phyloP scores from a whole-genome alignment of 441 rosid genomes.

The Populus hybrid region DNA sequence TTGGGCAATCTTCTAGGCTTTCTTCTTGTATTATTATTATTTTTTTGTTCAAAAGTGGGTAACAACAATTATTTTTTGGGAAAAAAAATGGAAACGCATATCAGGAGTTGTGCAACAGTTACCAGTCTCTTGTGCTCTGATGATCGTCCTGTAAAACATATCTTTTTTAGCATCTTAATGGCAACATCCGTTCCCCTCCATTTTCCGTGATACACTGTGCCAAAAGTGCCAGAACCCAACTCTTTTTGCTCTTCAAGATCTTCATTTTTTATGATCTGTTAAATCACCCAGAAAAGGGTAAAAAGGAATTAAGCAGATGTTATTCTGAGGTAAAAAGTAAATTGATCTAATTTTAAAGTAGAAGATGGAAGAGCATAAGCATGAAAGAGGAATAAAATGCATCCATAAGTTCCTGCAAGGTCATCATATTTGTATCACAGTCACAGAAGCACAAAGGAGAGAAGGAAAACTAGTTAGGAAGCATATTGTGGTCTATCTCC shows the following conservation, averaged over 20 bases:
- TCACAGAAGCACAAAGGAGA: not conserved
- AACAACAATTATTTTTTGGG: not conserved
- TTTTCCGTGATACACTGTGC: conserved; percentile 94
- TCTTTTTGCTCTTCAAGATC: conserved; percentile 95
- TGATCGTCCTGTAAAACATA: conserved; percentile 82
- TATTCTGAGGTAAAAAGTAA: not conserved
- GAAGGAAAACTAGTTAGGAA: not conserved
- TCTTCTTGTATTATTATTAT: no score
- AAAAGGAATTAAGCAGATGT: not conserved
- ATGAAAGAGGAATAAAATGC: not conserved
- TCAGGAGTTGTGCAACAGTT: conserved; percentile 3
- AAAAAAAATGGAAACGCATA: not conserved
- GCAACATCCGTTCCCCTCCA: conserved; percentile 99
- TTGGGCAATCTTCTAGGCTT: no score
- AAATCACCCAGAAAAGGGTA: not conserved
- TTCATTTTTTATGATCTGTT: conserved; percentile 78
- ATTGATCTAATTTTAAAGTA: not conserved
- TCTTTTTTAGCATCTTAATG: conserved; percentile 87
- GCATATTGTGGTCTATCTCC: not conserved
- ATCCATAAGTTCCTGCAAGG: not conserved
- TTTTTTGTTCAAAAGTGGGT: no score
- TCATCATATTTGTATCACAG: not conserved
- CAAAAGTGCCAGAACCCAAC: conserved; percentile 95
- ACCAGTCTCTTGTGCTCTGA: conserved; percentile 94
- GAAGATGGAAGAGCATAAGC: not conserved